Base-by-base conservation (phyloP, 1,284 basidiomycete genomes). In the Meira miltonrushii region DNA sequence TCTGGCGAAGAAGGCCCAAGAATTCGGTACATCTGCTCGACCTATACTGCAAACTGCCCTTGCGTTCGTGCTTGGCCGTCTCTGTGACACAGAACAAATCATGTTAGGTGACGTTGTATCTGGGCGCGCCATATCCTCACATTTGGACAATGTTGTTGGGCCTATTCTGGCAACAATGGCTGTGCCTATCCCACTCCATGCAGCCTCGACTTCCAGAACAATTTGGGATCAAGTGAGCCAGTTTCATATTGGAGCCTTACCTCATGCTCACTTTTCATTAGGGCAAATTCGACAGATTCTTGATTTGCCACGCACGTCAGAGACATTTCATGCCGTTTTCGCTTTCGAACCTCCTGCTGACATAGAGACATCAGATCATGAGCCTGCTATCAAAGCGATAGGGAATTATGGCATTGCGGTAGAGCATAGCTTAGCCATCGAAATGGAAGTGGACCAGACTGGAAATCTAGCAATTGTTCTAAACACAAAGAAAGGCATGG, bases 31-130 rank as follows among this genome's bases (percentile, higher is more conserved):
- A 23, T 78, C 78, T 1, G 62, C 75, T 39, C 67, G 77, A n/a
- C 69, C 78, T 11, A n/a, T 79, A 10, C 59, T 73, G 0, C 78
- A 79, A 59, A 62, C 68, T 1, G 79, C 75, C 1, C 79, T 78
- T 77, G 75, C 71, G 1, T 28, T 65, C 21, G 64, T 79, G 10
- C 66, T 79, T 6, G 51, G 68, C 11, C 64, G 71, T 8, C 77
- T 74, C 57, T 59, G 73, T 25, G 70, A 69, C 47, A 74, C 76
- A 4, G 52, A 60, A 28, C 55, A 63, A 43, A 60, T 77, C 25
- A 60, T 77, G 23, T 59, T 78, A 12, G 76, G 76, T 39, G 76
- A 78, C 56, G 70, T 71, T 6, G 65, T 75, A 11, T 71, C 73
- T 19, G 64, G 65, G 17, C 66, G 75, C 11, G 60, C 60, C 13